Evolutionary conservation across 257 asterid species (phyloP).

Genomic region (Prunella vulgaris): DNA sequence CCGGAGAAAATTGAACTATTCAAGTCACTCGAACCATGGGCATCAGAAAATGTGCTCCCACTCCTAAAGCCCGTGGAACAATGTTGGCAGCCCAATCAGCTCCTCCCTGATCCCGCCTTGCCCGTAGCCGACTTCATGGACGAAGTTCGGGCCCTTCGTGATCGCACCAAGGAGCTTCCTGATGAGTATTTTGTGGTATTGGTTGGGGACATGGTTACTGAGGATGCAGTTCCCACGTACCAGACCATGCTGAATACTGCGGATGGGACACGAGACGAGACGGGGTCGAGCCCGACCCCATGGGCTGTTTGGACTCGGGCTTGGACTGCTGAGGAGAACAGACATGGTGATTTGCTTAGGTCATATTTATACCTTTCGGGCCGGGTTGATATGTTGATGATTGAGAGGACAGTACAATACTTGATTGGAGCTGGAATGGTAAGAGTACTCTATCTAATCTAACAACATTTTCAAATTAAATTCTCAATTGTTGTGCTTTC

Average conservation of each 20-base stretch:
- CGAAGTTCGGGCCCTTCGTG: not conserved
- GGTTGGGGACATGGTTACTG: not conserved
- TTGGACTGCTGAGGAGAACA: not conserved
- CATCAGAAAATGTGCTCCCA: not conserved
- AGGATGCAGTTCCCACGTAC: not conserved
- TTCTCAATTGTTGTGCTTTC: not conserved
- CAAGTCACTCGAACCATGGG: not conserved
- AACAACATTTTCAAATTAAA: not conserved
- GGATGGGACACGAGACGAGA: not conserved
- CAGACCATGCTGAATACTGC: not conserved
- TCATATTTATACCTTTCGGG: slow-evolving; percentile 38
- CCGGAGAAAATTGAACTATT: not conserved
- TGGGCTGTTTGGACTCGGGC: not conserved
- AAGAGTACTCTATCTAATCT: not conserved
- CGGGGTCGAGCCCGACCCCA: not conserved
- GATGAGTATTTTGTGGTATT: not conserved
- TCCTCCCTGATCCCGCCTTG: not conserved
- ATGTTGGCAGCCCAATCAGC: not conserved
- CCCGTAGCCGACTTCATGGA: not conserved
- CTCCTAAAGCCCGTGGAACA: not conserved
- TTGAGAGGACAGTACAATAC: slow-evolving; percentile 38
- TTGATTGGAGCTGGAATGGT: slow-evolving; percentile 40
- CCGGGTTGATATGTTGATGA: slow-evolving; percentile 37
- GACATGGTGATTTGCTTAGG: not conserved
- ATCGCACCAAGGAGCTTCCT: not conserved